phyloP scores from a whole-genome alignment of 129 eudicot species.

The Flaveria linearis region DNA sequence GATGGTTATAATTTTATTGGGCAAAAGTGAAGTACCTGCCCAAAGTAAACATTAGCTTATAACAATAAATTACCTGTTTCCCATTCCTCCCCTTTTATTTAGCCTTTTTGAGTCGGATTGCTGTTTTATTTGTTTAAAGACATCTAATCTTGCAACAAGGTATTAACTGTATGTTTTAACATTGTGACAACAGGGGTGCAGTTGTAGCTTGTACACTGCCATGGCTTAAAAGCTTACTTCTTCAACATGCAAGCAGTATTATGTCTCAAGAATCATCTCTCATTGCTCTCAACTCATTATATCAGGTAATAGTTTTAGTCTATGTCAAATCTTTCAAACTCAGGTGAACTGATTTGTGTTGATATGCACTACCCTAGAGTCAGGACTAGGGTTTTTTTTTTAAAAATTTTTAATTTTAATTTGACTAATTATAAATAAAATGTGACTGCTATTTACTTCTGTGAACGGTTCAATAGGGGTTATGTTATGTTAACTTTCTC shows the following conservation, averaged over 20 bases:
- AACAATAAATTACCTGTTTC: too few relatives aligned
- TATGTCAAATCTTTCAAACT: background rate
- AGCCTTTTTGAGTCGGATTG: background rate
- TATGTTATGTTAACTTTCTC: background rate
- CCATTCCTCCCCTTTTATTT: too few relatives aligned
- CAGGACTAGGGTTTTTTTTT: too few relatives aligned
- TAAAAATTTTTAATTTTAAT: too few relatives aligned
- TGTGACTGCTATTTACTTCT: too few relatives aligned
- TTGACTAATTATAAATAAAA: too few relatives aligned
- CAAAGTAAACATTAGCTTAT: too few relatives aligned
- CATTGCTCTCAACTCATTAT: conserved; percentile 73
- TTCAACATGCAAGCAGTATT: conserved; percentile 87
- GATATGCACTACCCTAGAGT: background rate
- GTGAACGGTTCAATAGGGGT: background rate
- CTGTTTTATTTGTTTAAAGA: background rate
- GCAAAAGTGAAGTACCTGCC: too few relatives aligned
- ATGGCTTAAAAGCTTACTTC: conserved; percentile 91
- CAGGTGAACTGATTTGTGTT: background rate
- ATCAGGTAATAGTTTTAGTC: conserved; percentile 54
- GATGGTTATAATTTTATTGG: too few relatives aligned
- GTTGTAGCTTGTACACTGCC: conserved; percentile 82
- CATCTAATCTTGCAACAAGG: background rate
- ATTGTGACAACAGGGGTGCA: conserved; percentile 61
- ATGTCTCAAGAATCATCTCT: too few relatives aligned
- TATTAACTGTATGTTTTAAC: conserved; percentile 13